Percentiles rank a stretch among this genome's conserved stretches.
These are phyloP conservation scores for Pistacia atlantica DNA, from an alignment of 345 rosid species.

Conservation along the genomic window DNA sequence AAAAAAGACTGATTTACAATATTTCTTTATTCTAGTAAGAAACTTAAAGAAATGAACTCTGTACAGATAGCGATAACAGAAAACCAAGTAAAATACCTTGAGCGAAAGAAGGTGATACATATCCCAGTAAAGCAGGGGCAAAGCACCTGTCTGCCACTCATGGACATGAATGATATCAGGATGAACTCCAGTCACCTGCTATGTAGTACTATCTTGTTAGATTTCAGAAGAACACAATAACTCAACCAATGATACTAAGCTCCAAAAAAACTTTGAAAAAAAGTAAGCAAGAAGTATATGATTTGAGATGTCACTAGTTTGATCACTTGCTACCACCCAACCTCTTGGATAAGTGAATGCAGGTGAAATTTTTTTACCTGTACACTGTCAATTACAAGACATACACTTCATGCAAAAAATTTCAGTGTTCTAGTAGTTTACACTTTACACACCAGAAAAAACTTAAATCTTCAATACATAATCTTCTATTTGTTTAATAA, in stretches of 20 bases:
- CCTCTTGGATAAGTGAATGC: not conserved
- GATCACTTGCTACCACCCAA: not conserved
- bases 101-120: slow-evolving; percentile 54
- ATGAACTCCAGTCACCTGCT: slow-evolving; percentile 51
- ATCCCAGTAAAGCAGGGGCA: slow-evolving; percentile 66
- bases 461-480: not conserved
- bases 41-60: not conserved
- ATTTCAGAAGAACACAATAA: not conserved
- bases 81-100: slow-evolving; percentile 31
- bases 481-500: not conserved
- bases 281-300: slow-evolving; percentile 1
- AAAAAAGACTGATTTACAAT: not conserved
- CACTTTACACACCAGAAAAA: not conserved
- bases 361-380: not conserved
- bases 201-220: slow-evolving; percentile 16
- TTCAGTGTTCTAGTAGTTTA: not conserved
- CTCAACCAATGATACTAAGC: slow-evolving; percentile 2
- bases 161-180: slow-evolving; percentile 65
- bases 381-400: slow-evolving; percentile 7
- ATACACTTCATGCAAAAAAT: not conserved
- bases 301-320: slow-evolving; percentile 15
- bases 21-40: not conserved
- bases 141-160: slow-evolving; percentile 63
- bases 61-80: not conserved
- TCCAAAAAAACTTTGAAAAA: slow-evolving; percentile 3